Percentiles rank a stretch among this genome's conserved stretches.
These are phyloP conservation scores for Pseudisothecium myosuroides DNA, from an alignment of 225 moss, liverwort and hornwort species.

Conservation along the genomic window DNA sequence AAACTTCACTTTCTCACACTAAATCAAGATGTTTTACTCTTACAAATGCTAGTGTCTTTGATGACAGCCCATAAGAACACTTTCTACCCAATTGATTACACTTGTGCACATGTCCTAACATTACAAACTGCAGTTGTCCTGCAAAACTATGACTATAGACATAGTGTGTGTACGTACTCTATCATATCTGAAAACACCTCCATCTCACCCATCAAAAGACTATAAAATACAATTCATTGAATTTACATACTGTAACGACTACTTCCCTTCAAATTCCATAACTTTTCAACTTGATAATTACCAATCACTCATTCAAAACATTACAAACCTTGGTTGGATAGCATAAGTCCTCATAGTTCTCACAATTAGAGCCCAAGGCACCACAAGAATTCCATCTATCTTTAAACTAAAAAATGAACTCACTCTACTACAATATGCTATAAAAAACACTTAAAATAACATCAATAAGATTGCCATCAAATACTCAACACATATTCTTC, in stretches of 20 bases:
- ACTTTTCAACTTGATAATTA: neutral
- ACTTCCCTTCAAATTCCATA: neutral
- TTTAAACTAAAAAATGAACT: neutral
- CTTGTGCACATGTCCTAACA: neutral
- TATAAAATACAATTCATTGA: neutral
- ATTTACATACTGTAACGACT: fast-evolving
- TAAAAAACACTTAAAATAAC: neutral
- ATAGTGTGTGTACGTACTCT: neutral
- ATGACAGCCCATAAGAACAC: fast-evolving
- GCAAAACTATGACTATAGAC: neutral
- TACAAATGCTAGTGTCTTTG: neutral
- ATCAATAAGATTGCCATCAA: neutral
- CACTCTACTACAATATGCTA: fast-evolving
- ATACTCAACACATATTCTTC: neutral
- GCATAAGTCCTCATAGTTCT: fast-evolving
- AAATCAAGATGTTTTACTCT: neutral
- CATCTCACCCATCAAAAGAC: neutral
- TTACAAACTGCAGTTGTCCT: fast-evolving
- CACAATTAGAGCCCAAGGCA: fast-evolving
- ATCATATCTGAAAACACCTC: neutral
- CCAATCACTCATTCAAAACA: neutral
- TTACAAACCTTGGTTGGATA: neutral
- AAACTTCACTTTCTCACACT: neutral
- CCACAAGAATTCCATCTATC: neutral
- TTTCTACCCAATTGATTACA: fast-evolving